A percentile compares a stretch with the other conserved stretches of the same genome.
Evolutionary conservation across 257 asterid genomes (phyloP).

Genomic region (Catharanthus roseus): DNA sequence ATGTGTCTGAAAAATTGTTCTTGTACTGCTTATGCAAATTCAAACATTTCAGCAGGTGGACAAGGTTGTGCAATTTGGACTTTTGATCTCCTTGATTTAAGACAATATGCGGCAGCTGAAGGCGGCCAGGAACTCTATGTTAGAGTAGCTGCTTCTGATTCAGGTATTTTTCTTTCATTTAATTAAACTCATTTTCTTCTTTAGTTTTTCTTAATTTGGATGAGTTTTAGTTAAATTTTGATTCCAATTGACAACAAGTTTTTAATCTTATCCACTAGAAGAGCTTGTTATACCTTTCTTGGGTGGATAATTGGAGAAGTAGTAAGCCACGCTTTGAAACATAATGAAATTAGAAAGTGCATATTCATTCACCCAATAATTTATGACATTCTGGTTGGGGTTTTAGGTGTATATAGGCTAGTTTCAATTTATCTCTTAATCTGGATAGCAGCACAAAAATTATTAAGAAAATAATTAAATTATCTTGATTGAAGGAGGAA

Average conservation of each 20-base stretch:
- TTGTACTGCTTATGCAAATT: slow-evolving; percentile 55
- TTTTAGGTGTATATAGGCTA: too few relatives aligned
- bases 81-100: slow-evolving; percentile 57
- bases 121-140: slow-evolving; percentile 74
- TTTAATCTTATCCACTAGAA: too few relatives aligned
- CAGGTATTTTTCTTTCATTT: slow-evolving; percentile 35
- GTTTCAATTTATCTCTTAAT: too few relatives aligned
- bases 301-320: neutral
- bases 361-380: too few relatives aligned
- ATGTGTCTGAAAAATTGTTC: slow-evolving; percentile 61
- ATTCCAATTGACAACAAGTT: too few relatives aligned
- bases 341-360: too few relatives aligned
- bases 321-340: slow-evolving; percentile 1
- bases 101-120: slow-evolving; percentile 69
- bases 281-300: too few relatives aligned
- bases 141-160: slow-evolving; percentile 56
- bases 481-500: too few relatives aligned
- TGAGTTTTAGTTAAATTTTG: neutral
- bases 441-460: too few relatives aligned
- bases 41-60: slow-evolving; percentile 45
- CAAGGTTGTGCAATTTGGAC: slow-evolving; percentile 80
- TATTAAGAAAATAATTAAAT: too few relatives aligned
- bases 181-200: neutral
- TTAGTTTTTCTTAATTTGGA: too few relatives aligned
- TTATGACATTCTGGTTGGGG: too few relatives aligned